Conservation (phyloP, 306 rosid genomes). For the Morella rubra region DNA sequence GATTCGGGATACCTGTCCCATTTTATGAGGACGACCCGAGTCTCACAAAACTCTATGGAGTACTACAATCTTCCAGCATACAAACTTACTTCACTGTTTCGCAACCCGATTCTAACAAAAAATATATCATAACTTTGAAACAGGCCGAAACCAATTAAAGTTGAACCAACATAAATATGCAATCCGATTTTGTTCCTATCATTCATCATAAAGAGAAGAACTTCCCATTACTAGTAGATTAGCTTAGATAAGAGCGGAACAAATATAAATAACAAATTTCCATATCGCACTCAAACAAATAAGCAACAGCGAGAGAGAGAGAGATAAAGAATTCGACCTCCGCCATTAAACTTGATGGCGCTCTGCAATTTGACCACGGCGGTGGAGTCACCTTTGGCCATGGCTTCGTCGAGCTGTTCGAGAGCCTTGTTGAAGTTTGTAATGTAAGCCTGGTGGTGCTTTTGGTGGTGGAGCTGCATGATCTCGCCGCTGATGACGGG, state of each 20-base stretch:
- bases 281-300: neutral
- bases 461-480: no score
- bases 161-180: neutral
- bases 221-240: neutral
- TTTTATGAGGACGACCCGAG: neutral
- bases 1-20: neutral
- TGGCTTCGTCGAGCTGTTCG: no score
- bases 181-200: neutral
- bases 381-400: no score
- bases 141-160: neutral
- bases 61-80: neutral
- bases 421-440: no score
- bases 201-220: neutral
- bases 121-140: neutral
- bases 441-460: no score
- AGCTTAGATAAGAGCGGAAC: neutral
- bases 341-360: no score
- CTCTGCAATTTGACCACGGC: no score
- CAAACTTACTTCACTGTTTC: neutral
- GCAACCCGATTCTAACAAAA: neutral
- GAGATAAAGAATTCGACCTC: no score
- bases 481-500: no score
- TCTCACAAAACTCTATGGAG: neutral
- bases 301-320: neutral
- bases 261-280: neutral